Base-by-base conservation (phyloP, 2,329 filamentous ascomycete genomes). In the Fusarium guadeloupense region DNA sequence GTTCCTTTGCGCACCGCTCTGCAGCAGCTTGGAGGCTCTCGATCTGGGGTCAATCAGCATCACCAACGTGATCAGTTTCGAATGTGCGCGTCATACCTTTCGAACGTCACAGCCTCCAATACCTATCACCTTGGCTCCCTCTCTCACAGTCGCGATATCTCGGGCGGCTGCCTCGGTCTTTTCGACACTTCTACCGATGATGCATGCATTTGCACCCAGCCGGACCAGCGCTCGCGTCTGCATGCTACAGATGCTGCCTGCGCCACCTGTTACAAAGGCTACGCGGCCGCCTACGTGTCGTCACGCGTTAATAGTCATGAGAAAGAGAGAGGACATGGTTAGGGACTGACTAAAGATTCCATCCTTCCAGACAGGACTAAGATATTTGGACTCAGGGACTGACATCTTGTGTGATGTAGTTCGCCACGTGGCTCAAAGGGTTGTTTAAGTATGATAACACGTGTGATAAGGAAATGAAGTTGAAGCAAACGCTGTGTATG, bases 211-310 rank as follows among this genome's bases (percentile, higher is more conserved):
- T 38, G 93, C 94, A 47, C 95, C 95, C 8, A 99, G 87, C 61
- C 93, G 85, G 20, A 99, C 93, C 56, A 99, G 81, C 5, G 95
- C 95, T 64, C 93, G 86, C 26, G 96, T 95, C 80, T 98, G 95
- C 50, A 91, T 93, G 69, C 90, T 95, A 80, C 95, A 97, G 72
- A 99, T 98, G 21, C 90, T 89, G 50, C 95, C 94, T 6, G 93
- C 93, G 46, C 95, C 95, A 54, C 95, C 95, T 4, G 95, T 99
- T 71, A 96, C 96, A 77, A 98, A 97, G 67, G 94, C 86, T 38
- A 98, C 93, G 71, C 95, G 94, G 73, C 89, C 88, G 62, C 89
- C 92, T 96, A 69, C 12, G 39, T 9, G 9, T 20, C 21, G n/a
- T 16, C n/a, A 23, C 30, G 16, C 21, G 26, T 69, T 17, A 65